Conservation (phyloP, 345 rosid species). For the Mallotus nudiflorus region DNA sequence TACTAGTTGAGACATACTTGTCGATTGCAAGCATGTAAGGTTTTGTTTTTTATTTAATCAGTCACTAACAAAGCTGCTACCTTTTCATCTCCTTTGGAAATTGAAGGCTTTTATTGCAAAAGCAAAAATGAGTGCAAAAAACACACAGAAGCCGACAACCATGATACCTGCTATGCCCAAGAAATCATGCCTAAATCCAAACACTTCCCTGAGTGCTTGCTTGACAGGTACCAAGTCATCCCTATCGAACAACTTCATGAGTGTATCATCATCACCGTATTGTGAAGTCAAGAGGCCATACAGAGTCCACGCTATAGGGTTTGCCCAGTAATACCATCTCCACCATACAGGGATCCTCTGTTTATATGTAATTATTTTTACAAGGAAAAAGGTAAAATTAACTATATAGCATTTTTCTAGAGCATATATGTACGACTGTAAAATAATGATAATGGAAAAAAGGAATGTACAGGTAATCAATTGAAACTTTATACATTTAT, state of each 20-base stretch:
- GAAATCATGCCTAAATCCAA: constrained; percentile 83
- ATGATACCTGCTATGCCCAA: constrained; percentile 62
- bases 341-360: constrained; percentile 98
- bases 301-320: constrained; percentile 90
- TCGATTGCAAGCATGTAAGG: too few species aligned
- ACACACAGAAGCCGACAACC: constrained; percentile 67
- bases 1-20: too few species aligned
- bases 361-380: neutral
- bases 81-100: constrained; percentile 78
- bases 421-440: too few species aligned
- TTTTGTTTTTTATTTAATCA: neutral
- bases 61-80: neutral
- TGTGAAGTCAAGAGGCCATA: constrained; percentile 88
- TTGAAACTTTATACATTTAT: too few species aligned
- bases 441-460: too few species aligned
- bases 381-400: neutral
- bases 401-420: too few species aligned
- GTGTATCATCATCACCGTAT: constrained; percentile 54
- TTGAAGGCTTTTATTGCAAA: constrained; percentile 83
- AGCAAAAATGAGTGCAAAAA: constrained; percentile 74
- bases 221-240: constrained; percentile 45
- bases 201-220: constrained; percentile 47
- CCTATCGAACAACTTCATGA: constrained; percentile 64
- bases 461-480: too few species aligned
- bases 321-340: constrained; percentile 99